Evolutionary conservation across 805 yeast species (phyloP), one percentile per base, ranked within the genome.

Genomic region (Wickerhamiella galacta): DNA sequence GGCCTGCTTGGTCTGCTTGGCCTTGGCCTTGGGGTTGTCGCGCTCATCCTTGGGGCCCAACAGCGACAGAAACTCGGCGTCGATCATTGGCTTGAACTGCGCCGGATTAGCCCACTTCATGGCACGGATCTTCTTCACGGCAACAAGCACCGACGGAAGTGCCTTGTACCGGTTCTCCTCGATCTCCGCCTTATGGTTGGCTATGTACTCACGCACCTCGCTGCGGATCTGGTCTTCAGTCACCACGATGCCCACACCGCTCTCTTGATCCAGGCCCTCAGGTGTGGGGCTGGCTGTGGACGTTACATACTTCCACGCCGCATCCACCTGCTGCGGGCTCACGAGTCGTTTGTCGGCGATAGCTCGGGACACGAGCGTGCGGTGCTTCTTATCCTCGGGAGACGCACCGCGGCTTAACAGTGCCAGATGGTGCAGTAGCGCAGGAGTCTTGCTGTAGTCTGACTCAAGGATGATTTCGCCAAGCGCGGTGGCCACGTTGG

Each of bases 1-100:
- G 12, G 40, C 45, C 25, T 52, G 52, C 37, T 41, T 39, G 8
- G 47, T 46, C 11, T 39, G 45, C 29, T 54, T 53, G 12, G 51
- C 41, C 34, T 47, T 47, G 28, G 39, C 37, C 37, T 52, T 49
- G 52, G 66, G 65, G 52, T 48, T 41, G 54, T 90, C 98, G 42
- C 96, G 72, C 52, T 85, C 96, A 52, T 90, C 98, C 56, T 87
- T 87, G 34, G 96, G 96, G 24, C 98, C 98, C 37, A 85, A 59
- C 10, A 75, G 56, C 26, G 59, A 70, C 39, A 78, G 54, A n/a
- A 83, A 60, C 47, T 77, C 70, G 27, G 66, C 72, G 52, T 90
- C 98, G 44, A 90, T 76, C 16, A 71, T 65, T 10, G 93, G 93
- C 58, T 90, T 90, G 61, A 90, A 80, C 35, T 70, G 61, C 32